These are phyloP conservation scores for Moesziomyces sp. DNA, from an alignment of 1,284 basidiomycete genomes.

Conservation along the genomic window DNA sequence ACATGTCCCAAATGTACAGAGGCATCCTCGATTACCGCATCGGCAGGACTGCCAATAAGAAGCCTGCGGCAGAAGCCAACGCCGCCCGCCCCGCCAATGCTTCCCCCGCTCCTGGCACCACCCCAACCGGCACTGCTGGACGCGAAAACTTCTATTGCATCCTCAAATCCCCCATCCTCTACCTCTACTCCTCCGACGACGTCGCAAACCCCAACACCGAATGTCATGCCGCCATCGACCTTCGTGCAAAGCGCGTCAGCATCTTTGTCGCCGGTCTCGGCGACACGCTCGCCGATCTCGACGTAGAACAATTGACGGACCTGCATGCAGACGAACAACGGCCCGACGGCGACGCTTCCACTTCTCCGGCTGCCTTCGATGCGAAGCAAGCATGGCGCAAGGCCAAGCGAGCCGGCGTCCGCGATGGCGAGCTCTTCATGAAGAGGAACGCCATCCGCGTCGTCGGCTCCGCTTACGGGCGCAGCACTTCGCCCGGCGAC, in stretches of 20 bases:
- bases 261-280: constrained; percentile 57
- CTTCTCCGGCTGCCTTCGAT: constrained; percentile 12
- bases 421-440: constrained; percentile 64
- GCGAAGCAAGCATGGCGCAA: constrained; percentile 31
- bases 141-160: constrained; percentile 59
- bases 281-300: constrained; percentile 59
- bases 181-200: constrained; percentile 63
- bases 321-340: constrained; percentile 13
- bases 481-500: constrained; percentile 14
- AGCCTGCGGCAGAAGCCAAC: constrained; percentile 9
- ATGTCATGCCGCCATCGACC: constrained; percentile 63
- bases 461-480: constrained; percentile 32
- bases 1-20: constrained; percentile 62
- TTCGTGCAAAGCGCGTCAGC: constrained; percentile 62
- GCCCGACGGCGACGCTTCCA: constrained; percentile 15
- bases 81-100: constrained; percentile 10
- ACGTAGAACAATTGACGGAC: constrained; percentile 11
- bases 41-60: constrained; percentile 17
- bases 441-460: constrained; percentile 65
- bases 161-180: constrained; percentile 63
- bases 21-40: constrained; percentile 60
- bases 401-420: constrained; percentile 44
- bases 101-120: constrained; percentile 7
- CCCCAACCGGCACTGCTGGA: constrained; percentile 34
- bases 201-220: constrained; percentile 53